Percentiles rank a stretch among this genome's conserved stretches.
Conservation (phyloP, 2,329 filamentous ascomycete species). For the Trichoderma aggressivum region DNA sequence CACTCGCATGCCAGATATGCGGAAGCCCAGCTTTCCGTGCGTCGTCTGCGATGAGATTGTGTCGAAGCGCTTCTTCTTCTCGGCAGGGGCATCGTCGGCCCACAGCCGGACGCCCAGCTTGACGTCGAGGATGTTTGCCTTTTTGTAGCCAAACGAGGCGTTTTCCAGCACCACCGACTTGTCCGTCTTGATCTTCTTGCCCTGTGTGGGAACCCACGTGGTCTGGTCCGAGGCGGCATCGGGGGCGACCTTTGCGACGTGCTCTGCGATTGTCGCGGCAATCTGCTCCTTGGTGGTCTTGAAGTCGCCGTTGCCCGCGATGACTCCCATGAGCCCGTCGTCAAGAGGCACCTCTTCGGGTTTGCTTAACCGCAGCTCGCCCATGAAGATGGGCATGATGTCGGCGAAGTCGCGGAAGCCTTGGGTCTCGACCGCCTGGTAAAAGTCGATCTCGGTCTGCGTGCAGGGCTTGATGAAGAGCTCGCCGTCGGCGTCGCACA, state of each 20-base stretch:
- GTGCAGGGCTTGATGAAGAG: slow-evolving; percentile 96
- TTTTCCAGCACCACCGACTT: slow-evolving; percentile 83
- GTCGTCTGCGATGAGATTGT: slow-evolving; percentile 58
- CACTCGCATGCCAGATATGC: slow-evolving; percentile 63
- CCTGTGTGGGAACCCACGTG: slow-evolving; percentile 48
- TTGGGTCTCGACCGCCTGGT: slow-evolving; percentile 62
- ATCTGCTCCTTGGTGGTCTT: slow-evolving; percentile 35
- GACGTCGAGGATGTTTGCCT: slow-evolving; percentile 87
- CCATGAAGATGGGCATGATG: slow-evolving; percentile 82
- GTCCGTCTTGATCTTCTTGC: slow-evolving; percentile 67
- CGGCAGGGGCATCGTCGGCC: slow-evolving; percentile 65
- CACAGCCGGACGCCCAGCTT: slow-evolving; percentile 86
- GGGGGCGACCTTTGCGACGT: slow-evolving; percentile 27
- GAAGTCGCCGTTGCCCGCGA: slow-evolving; percentile 37
- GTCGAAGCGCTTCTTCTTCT: slow-evolving; percentile 60
- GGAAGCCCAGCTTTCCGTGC: slow-evolving; percentile 58
- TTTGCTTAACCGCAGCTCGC: slow-evolving; percentile 68
- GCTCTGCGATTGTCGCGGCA: slow-evolving; percentile 32
- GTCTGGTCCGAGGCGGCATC: not conserved
- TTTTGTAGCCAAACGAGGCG: slow-evolving; percentile 72
- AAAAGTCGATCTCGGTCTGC: slow-evolving; percentile 80
- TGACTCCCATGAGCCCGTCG: slow-evolving; percentile 44
- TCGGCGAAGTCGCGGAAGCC: slow-evolving; percentile 70
- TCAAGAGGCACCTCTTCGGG: slow-evolving; percentile 47
- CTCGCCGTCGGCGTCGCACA: slow-evolving; percentile 77